Evolutionary conservation across 352 stramenopile genomes (phyloP).

Genomic region (Globisporangium paddicum): DNA sequence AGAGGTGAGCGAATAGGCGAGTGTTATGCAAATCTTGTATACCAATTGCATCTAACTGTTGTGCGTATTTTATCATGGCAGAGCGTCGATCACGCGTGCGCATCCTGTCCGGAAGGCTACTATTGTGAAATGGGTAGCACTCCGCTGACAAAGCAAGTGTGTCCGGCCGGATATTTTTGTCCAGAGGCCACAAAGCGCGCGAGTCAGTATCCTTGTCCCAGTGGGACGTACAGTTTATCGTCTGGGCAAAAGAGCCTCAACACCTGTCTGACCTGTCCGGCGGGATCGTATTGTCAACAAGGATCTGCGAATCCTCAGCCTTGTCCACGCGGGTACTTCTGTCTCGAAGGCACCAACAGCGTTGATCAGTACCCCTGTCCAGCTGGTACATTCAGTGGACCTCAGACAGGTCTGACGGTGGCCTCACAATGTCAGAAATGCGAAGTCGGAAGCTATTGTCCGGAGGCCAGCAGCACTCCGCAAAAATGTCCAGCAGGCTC

Average conservation of each 20-base stretch:
- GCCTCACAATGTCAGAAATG: conserved; percentile 55
- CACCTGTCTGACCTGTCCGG: conserved; percentile 54
- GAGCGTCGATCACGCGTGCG: conserved; percentile 77
- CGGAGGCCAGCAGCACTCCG: conserved; percentile 63
- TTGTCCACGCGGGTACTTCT: conserved; percentile 86
- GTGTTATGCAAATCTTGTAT: neutral
- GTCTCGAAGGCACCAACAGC: conserved; percentile 55
- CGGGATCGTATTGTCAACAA: conserved; percentile 61
- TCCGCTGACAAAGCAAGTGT: conserved; percentile 52
- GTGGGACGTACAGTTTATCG: conserved; percentile 75
- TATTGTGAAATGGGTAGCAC: conserved; percentile 82
- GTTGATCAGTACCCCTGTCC: conserved; percentile 81
- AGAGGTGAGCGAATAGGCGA: conserved; percentile 44
- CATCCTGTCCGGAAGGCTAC: conserved; percentile 60
- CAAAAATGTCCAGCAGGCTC: conserved; percentile 63
- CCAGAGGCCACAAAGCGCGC: conserved; percentile 58
- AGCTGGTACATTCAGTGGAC: conserved; percentile 79
- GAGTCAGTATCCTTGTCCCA: conserved; percentile 79
- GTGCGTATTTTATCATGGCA: conserved; percentile 14
- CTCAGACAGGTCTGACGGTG: conserved; percentile 39
- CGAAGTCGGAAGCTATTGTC: conserved; percentile 78
- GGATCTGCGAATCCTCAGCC: conserved; percentile 34
- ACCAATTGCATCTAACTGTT: neutral
- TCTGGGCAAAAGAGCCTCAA: conserved; percentile 40
- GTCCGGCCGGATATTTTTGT: conserved; percentile 65